Evolutionary conservation across 1,284 basidiomycete genomes (phyloP).

Genomic region (Papiliotrema nemorosa): DNA sequence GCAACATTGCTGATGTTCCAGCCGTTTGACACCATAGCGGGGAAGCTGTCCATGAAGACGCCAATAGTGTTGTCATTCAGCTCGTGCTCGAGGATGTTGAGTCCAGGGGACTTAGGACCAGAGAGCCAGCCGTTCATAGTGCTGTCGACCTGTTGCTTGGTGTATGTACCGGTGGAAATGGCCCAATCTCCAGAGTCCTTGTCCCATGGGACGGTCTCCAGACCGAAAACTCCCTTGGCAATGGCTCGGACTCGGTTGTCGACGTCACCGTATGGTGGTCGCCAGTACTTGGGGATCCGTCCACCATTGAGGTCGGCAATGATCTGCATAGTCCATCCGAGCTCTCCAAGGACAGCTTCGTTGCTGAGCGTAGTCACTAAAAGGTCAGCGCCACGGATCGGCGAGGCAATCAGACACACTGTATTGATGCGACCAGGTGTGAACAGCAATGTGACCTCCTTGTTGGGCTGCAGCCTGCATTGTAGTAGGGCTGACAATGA

Average conservation of each 20-base stretch:
- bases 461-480: conserved; percentile 24
- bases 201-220: conserved; percentile 48
- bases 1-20: conserved; percentile 41
- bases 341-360: conserved; percentile 56
- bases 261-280: conserved; percentile 51
- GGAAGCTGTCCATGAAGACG: conserved; percentile 37
- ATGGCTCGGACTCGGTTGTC: conserved; percentile 57
- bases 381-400: conserved; percentile 2
- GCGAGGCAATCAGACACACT: conserved; percentile 33
- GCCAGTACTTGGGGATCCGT: conserved; percentile 47
- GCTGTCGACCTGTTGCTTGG: conserved; percentile 21
- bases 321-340: conserved; percentile 53
- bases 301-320: conserved; percentile 46
- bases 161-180: conserved; percentile 32
- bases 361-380: conserved; percentile 54
- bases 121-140: conserved; percentile 26
- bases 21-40: conserved; percentile 29
- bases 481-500: conserved; percentile 18
- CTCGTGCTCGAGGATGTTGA: conserved; percentile 43
- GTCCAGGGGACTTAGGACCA: conserved; percentile 31
- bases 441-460: conserved; percentile 49
- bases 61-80: conserved; percentile 30
- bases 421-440: conserved; percentile 55
- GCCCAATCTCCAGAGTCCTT: conserved; percentile 48
- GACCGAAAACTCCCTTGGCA: conserved; percentile 49